A percentile compares a stretch with the other conserved stretches of the same genome.
These are phyloP conservation scores for Stephania cephalantha DNA, from an alignment of 164 flowering plant genomes.

Conservation along the genomic window DNA sequence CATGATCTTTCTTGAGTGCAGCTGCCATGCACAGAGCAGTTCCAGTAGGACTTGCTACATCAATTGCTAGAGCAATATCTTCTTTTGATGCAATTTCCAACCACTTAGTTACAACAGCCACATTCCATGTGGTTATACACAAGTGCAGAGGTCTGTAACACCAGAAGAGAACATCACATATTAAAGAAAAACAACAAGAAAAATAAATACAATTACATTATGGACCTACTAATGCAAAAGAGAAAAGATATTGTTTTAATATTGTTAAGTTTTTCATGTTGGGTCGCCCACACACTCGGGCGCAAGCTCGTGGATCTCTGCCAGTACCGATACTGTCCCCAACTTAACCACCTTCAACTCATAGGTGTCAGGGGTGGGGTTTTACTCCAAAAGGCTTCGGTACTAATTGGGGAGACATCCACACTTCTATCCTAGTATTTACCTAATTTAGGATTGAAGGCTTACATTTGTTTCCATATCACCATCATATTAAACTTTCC, in stretches of 20 bases:
- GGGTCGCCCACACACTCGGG: too few relatives aligned
- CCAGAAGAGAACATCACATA: conserved; percentile 1
- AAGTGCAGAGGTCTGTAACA: conserved; percentile 82
- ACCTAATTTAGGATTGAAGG: too few relatives aligned
- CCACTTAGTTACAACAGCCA: conserved; percentile 84
- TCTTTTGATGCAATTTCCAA: conserved; percentile 73
- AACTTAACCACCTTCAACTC: too few relatives aligned
- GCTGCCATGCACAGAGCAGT: conserved; percentile 97
- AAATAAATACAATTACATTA: not conserved
- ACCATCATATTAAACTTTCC: too few relatives aligned
- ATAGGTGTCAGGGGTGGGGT: too few relatives aligned
- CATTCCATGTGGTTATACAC: conserved; percentile 87
- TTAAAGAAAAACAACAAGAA: not conserved
- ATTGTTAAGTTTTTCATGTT: too few relatives aligned
- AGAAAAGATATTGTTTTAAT: not conserved
- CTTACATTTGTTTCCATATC: too few relatives aligned
- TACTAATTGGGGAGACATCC: too few relatives aligned
- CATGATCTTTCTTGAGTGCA: conserved; percentile 87
- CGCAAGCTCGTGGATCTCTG: too few relatives aligned
- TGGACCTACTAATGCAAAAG: not conserved
- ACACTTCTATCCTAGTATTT: too few relatives aligned
- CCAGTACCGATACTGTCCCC: too few relatives aligned
- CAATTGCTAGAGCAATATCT: conserved; percentile 73
- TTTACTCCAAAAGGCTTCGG: too few relatives aligned
- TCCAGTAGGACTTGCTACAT: conserved; percentile 73